Percentiles rank a stretch among this genome's conserved stretches.
phyloP scores from a whole-genome alignment of 345 rosid species.

The Euphorbia peplus region DNA sequence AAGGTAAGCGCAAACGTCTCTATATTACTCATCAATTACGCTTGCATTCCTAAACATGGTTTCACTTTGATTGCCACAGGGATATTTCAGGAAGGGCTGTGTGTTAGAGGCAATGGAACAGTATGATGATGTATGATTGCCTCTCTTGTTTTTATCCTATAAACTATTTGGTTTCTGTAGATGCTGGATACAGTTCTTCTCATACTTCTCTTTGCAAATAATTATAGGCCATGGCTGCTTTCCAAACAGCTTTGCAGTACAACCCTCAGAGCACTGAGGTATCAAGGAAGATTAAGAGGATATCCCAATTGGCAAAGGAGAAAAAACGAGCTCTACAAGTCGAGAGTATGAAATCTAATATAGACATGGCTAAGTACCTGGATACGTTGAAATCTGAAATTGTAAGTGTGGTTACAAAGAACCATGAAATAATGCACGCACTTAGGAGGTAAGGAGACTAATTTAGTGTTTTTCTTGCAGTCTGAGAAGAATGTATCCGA shows the following conservation, averaged over 20 bases:
- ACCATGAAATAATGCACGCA: background rate
- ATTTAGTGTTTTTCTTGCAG: slow-evolving; percentile 40
- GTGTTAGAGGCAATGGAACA: slow-evolving; percentile 92
- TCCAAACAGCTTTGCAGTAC: slow-evolving; percentile 64
- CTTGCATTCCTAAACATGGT: slow-evolving; percentile 7
- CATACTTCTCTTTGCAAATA: slow-evolving; percentile 4
- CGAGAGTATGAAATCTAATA: slow-evolving; percentile 70
- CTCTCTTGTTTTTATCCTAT: slow-evolving; percentile 8
- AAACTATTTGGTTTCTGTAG: background rate
- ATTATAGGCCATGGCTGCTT: slow-evolving; percentile 70
- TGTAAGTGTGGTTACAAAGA: slow-evolving; percentile 38
- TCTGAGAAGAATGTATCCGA: slow-evolving; percentile 60
- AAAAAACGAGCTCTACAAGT: slow-evolving; percentile 84
- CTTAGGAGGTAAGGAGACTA: background rate
- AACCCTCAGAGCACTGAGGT: slow-evolving; percentile 89
- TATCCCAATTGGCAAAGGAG: slow-evolving; percentile 63
- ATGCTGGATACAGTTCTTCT: slow-evolving; percentile 6
- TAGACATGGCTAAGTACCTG: slow-evolving; percentile 70
- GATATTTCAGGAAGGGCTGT: slow-evolving; percentile 95
- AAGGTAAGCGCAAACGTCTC: slow-evolving; percentile 43
- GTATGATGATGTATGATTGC: slow-evolving; percentile 68
- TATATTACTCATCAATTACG: background rate
- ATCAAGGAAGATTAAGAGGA: slow-evolving; percentile 74
- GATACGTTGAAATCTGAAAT: slow-evolving; percentile 59
- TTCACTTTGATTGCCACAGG: slow-evolving; percentile 41